Evolutionary conservation across 2,329 filamentous ascomycete species (phyloP), one percentile per base, ranked within the genome.

Genomic region (Cytospora leucostoma): DNA sequence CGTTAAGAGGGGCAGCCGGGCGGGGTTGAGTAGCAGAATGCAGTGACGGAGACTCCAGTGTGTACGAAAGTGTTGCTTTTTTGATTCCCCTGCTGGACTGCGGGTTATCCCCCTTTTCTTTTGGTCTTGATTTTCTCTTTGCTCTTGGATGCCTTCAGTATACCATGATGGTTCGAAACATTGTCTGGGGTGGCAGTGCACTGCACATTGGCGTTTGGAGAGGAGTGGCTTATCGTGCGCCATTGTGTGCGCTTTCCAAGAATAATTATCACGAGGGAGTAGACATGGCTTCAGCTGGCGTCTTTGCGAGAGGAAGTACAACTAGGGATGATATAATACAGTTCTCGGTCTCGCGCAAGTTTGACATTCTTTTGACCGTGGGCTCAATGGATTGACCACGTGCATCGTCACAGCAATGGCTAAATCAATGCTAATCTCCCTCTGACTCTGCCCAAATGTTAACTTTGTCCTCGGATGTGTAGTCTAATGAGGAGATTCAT

Each of bases 1-100:
- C 67, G 71, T 59, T 75, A 65, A 71, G 54, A 13, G 38, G 56
- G 19, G 15, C 3, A 32, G 13, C 40, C 50, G 27, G 44, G 11
- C 1, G 34, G 35, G 47, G 37, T 51, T 60, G 47, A 53, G 37
- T 52, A n/a, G 19, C 27, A 27, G 27, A 4, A 4, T 27, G 27
- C 4, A 27, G 27, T 27, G 4, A 27, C 27, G 27, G 27, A 4
- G 27, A 27, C 27, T 27, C 27, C 27, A 27, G 27, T 27, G n/a
- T 47, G n/a, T 47, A 47, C 10, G n/a, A 12, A 47, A 11, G 12
- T 19, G 44, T 11, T 17, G 19, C 15, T 34, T 37, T 35, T 49
- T 8, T n/a, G n/a, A n/a, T n/a, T n/a, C 53, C 15, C n/a, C 44
- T 21, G 38, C 38, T 17, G 44, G 44, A 6, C n/a, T 47, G 44